Base-by-base conservation (phyloP, 1,284 basidiomycete genomes). In the Heterobasidion annosum region DNA sequence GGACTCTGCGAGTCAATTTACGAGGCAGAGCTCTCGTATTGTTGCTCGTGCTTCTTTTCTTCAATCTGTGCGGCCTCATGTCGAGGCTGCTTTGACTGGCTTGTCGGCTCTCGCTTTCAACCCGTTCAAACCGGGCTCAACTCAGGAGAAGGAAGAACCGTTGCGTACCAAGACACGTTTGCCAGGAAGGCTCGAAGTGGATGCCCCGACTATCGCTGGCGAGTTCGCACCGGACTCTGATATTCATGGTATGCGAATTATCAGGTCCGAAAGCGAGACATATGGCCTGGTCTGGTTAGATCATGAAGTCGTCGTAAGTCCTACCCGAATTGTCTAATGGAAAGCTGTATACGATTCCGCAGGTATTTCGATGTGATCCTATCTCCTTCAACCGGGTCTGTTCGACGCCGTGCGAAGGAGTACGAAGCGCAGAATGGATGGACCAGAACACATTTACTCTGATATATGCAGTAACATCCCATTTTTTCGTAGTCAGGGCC, bases 41-140 rank as follows among this genome's bases (percentile, higher is more conserved):
- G 35, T 57, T 18, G 25, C 53, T 34, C 55, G 50, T 2, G 16
- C 50, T 25, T 16, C 42, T 25, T 35, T 57, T 16, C 48, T 33
- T 18, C n/a, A 44, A 15, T 46, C 48, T 45, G 42, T 51, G 2
- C 50, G 52, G 6, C 37, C 45, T 44, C 50, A 46, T 5, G 25
- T 25, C 25, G 55, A 44, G 16, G 43, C 50, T 19, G 32, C 34
- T 35, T 6, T 53, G 15, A 37, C 16, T 12, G 44, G 50, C 46
- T 12, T 48, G 19, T 52, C 48, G 7, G 8, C 56, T 51, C 5
- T 61, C 52, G 12, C 64, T 58, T 19, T 58, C 63, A 50, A 58
- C 64, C 75, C 82, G 2, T 81, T 87, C 70, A 88, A 81, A 62
- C 67, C 70, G 2, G 70, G 78, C 59, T 63, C 65, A 53, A 64